These are phyloP conservation scores for Pseudocercospora fijiensis DNA, from an alignment of 2,329 filamentous ascomycete genomes.

Conservation along the genomic window DNA sequence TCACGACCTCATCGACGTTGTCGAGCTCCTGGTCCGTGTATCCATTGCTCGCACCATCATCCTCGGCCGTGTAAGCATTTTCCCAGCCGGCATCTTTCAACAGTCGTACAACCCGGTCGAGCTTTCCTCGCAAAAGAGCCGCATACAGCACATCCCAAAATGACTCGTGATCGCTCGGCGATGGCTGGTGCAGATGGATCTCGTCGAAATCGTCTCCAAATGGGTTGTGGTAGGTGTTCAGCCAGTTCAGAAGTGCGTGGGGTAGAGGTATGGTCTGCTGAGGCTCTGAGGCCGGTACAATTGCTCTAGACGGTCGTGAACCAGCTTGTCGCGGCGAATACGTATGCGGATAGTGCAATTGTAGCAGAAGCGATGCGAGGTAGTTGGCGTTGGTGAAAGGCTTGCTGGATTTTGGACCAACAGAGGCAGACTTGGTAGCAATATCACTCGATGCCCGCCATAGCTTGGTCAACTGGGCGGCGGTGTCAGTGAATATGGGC, in stretches of 20 bases:
- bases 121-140: conserved; percentile 71
- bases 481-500: conserved; percentile 26
- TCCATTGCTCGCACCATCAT: conserved; percentile 61
- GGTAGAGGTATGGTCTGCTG: conserved; percentile 52
- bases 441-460: conserved; percentile 31
- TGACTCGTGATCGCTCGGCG: conserved; percentile 70
- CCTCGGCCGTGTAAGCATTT: conserved; percentile 62
- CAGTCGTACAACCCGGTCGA: conserved; percentile 64
- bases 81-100: conserved; percentile 76
- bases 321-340: conserved; percentile 23
- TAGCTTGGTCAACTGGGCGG: conserved; percentile 30
- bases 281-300: conserved; percentile 41
- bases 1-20: conserved; percentile 66
- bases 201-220: conserved; percentile 66
- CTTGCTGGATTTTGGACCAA: conserved; percentile 51
- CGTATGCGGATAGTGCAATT: conserved; percentile 68
- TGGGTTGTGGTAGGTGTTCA: conserved; percentile 71
- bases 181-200: conserved; percentile 64
- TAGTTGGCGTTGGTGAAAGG: conserved; percentile 73
- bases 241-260: conserved; percentile 78
- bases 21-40: conserved; percentile 75
- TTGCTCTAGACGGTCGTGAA: conserved; percentile 13
- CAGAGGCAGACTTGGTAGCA: conserved; percentile 33
- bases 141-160: conserved; percentile 87
- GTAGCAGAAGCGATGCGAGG: conserved; percentile 73